phyloP scores from a whole-genome alignment of 495 filamentous ascomycete species.

The Massariosphaeria phaeospora region DNA sequence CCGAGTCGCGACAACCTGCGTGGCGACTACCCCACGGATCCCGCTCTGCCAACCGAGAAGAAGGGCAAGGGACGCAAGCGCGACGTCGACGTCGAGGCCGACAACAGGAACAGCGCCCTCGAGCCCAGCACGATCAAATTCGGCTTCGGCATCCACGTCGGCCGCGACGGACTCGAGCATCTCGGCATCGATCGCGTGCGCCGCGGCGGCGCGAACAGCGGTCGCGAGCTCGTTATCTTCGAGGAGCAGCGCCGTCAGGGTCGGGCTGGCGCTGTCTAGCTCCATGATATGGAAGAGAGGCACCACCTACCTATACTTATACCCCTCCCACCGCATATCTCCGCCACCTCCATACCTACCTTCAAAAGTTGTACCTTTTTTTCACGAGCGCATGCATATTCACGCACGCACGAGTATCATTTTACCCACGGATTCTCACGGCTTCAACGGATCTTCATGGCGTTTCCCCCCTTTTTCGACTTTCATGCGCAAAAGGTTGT shows the following conservation, averaged over 20 bases:
- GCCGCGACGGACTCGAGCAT: slow-evolving; percentile 59
- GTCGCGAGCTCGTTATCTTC: slow-evolving; percentile 36
- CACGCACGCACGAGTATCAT: too few relatives aligned
- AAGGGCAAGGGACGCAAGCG: slow-evolving; percentile 34
- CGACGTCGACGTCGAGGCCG: neutral
- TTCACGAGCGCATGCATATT: too few relatives aligned
- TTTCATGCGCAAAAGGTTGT: too few relatives aligned
- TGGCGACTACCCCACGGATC: slow-evolving; percentile 5
- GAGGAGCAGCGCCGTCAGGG: slow-evolving; percentile 30
- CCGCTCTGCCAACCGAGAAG: slow-evolving; percentile 25
- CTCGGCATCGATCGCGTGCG: slow-evolving; percentile 59
- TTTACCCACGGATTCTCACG: too few relatives aligned
- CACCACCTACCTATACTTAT: too few relatives aligned
- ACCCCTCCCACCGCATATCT: neutral
- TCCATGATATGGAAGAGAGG: too few relatives aligned
- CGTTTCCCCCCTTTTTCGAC: too few relatives aligned
- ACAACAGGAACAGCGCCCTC: slow-evolving; percentile 12
- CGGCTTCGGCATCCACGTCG: slow-evolving; percentile 58
- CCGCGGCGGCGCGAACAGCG: slow-evolving; percentile 41
- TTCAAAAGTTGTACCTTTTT: neutral
- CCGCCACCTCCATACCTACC: neutral
- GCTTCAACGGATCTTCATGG: too few relatives aligned
- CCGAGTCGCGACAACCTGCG: slow-evolving; percentile 19
- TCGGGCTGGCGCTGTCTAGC: slow-evolving; percentile 3
- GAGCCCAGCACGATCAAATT: slow-evolving; percentile 44